Percentiles rank a stretch among this genome's conserved stretches.
phyloP scores from a whole-genome alignment of 768 basidiomycete genomes.

The Hericium coralloides region DNA sequence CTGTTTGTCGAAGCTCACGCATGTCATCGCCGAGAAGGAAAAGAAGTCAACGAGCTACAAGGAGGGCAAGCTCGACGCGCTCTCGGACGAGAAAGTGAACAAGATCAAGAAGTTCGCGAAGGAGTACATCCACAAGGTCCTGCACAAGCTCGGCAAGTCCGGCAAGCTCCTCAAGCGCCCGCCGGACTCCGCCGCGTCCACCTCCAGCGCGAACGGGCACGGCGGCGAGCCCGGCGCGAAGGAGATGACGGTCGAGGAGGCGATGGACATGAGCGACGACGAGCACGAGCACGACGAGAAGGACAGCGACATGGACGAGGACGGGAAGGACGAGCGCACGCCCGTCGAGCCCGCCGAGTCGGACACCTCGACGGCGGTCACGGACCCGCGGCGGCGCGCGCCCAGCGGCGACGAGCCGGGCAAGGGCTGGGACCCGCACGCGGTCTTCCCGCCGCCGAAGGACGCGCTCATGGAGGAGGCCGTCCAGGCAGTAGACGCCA shows the following conservation, averaged over 20 bases:
- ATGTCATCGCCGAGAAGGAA: constrained; percentile 88
- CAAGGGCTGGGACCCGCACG: not conserved
- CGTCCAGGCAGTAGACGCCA: constrained; percentile 33
- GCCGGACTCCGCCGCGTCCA: constrained; percentile 6
- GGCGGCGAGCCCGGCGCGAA: constrained; percentile 15
- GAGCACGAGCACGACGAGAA: constrained; percentile 3
- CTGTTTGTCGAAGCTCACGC: constrained; percentile 58
- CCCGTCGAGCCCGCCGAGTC: constrained; percentile 13
- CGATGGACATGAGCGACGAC: constrained; percentile 17
- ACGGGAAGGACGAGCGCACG: constrained; percentile 4
- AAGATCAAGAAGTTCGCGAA: constrained; percentile 94
- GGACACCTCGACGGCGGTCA: constrained; percentile 10
- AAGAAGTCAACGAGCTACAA: constrained; percentile 76
- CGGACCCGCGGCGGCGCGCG: constrained; percentile 9
- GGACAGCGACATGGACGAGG: constrained; percentile 14
- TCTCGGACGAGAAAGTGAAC: constrained; percentile 76
- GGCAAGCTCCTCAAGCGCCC: constrained; percentile 14
- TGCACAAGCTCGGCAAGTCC: constrained; percentile 54
- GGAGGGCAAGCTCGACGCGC: constrained; percentile 59
- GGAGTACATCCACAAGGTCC: constrained; percentile 79
- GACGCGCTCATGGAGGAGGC: constrained; percentile 39
- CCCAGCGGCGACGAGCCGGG: not conserved
- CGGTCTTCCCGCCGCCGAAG: too few species aligned
- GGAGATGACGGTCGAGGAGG: constrained; percentile 20
- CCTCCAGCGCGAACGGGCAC: constrained; percentile 12